Percentiles rank a stretch among this genome's conserved stretches.
These are phyloP conservation scores for Ganoderma sinense DNA, from an alignment of 1,284 basidiomycete species.

Conservation along the genomic window DNA sequence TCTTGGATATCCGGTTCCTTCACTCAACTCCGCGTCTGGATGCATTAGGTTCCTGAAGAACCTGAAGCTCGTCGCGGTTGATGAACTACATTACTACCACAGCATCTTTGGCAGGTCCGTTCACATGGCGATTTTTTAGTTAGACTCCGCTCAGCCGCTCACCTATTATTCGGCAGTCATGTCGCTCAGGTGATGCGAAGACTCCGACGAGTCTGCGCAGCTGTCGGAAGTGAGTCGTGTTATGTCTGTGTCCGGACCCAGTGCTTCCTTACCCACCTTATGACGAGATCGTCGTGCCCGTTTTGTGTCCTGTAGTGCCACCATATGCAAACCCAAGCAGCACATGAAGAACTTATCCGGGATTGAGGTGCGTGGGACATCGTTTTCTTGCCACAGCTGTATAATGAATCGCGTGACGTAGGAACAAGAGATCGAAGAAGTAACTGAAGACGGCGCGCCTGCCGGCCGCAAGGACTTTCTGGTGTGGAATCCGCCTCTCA, in stretches of 20 bases:
- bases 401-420: conserved; percentile 35
- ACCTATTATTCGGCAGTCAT: conserved; percentile 55
- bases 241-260: neutral
- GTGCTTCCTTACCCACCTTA: neutral
- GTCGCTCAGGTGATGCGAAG: conserved; percentile 83
- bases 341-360: conserved; percentile 85
- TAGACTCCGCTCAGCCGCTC: neutral
- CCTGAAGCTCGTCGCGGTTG: conserved; percentile 83
- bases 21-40: neutral
- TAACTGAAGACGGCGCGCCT: conserved; percentile 87
- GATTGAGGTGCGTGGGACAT: conserved; percentile 49
- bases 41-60: conserved; percentile 70
- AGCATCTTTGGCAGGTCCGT: conserved; percentile 75
- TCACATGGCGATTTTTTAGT: neutral
- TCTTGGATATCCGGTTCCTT: neutral
- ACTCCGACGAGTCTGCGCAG: conserved; percentile 82
- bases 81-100: conserved; percentile 86
- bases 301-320: conserved; percentile 92
- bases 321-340: conserved; percentile 79
- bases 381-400: neutral
- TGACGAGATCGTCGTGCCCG: conserved; percentile 62
- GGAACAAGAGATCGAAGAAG: conserved; percentile 59
- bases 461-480: conserved; percentile 82
- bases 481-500: conserved; percentile 78
- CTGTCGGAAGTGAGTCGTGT: conserved; percentile 77